These are phyloP conservation scores for Trypanosoma melophagium DNA, from an alignment of 208 protist genomes.

Conservation along the genomic window DNA sequence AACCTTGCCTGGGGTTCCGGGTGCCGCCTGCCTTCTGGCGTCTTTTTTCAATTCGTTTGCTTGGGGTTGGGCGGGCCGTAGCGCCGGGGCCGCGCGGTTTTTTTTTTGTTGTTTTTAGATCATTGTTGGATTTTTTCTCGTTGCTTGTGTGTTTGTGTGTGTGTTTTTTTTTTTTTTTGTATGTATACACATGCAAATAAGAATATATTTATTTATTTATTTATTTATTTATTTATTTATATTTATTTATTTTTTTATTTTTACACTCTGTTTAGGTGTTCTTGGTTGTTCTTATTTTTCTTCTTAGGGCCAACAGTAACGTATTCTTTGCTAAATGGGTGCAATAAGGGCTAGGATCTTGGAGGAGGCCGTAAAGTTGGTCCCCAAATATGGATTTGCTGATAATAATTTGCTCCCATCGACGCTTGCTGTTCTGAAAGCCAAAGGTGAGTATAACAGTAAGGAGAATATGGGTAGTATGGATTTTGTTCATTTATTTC, in stretches of 20 bases:
- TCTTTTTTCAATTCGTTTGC: too few species aligned
- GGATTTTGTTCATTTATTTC: conserved; percentile 45
- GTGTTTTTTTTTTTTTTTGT: too few species aligned
- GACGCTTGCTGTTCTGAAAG: conserved; percentile 24
- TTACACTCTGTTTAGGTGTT: background rate
- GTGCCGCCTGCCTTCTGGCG: too few species aligned
- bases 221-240: background rate
- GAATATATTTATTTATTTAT: conserved; percentile 7
- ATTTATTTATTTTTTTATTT: background rate
- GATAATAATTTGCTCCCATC: conserved; percentile 31
- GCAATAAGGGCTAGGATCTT: conserved; percentile 33
- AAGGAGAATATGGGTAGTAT: background rate
- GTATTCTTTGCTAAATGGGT: too few species aligned
- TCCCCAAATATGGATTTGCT: conserved; percentile 45
- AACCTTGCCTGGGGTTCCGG: too few species aligned
- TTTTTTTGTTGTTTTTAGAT: too few species aligned
- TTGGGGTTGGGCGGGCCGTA: too few species aligned
- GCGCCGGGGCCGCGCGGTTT: too few species aligned
- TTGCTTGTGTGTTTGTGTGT: too few species aligned
- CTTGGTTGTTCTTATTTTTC: background rate
- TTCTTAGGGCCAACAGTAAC: too few species aligned
- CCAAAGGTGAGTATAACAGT: background rate
- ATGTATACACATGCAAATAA: too few species aligned
- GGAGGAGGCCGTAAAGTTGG: conserved; percentile 38
- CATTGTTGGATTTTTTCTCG: too few species aligned